phyloP scores from a whole-genome alignment of 768 basidiomycete genomes.

The Tylopilus subfusipes region DNA sequence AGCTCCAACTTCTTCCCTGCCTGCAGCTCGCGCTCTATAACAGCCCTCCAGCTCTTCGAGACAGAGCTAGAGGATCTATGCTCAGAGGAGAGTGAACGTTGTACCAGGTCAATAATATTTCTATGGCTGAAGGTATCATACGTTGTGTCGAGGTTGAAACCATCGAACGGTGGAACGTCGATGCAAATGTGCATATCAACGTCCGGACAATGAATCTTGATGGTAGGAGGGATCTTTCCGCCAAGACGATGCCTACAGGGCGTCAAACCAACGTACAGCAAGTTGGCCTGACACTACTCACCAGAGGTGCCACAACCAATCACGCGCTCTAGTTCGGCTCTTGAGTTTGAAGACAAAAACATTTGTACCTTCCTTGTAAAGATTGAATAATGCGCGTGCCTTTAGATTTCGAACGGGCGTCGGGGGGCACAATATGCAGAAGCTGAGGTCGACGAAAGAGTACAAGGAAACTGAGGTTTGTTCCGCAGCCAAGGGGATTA shows the following conservation, averaged over 20 bases:
- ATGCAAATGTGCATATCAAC: constrained; percentile 67
- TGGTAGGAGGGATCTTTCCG: constrained; percentile 59
- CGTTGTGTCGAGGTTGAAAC: constrained; percentile 35
- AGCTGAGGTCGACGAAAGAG: constrained; percentile 82
- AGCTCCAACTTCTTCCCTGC: constrained; percentile 63
- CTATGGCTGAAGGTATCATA: constrained; percentile 54
- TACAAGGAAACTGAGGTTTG: constrained; percentile 78
- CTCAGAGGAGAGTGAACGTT: constrained; percentile 49
- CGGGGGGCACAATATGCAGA: constrained; percentile 69
- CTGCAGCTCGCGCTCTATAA: constrained; percentile 52
- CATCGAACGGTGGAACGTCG: constrained; percentile 54
- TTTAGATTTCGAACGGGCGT: constrained; percentile 43
- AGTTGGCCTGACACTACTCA: constrained; percentile 25
- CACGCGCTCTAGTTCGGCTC: constrained; percentile 70
- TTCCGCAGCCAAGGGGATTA: constrained; percentile 65
- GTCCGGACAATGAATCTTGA: constrained; percentile 71
- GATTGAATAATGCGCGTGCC: constrained; percentile 47
- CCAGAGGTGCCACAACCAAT: constrained; percentile 93
- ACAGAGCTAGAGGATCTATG: constrained; percentile 6
- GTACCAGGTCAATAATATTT: constrained; percentile 63
- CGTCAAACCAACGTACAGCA: neutral
- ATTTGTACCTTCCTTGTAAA: constrained; percentile 64
- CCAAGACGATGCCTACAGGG: constrained; percentile 63
- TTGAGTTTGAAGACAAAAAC: constrained; percentile 85
- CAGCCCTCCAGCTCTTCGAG: constrained; percentile 53